Base-by-base conservation (phyloP, 176 grass and related monocot species). In the Dactylis glomerata region DNA sequence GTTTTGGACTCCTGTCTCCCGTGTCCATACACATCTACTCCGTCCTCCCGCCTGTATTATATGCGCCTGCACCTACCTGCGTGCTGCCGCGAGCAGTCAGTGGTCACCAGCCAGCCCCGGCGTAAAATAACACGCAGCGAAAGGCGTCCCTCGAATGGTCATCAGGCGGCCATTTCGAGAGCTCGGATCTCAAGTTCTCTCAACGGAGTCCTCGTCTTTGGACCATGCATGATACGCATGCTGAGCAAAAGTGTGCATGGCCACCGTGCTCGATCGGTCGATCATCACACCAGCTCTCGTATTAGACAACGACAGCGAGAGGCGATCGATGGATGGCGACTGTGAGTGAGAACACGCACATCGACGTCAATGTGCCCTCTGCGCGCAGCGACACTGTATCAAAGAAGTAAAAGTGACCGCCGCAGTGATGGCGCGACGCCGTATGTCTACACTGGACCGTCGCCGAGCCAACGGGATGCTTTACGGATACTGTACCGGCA, bases 101-200 rank as follows among this genome's bases (percentile, higher is more conserved):
- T 74, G 59, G 37, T 47, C 54, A 50, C 44, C 57, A 83, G 9
- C 81, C 26, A 1, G 10, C 5, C 42, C 40, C 5, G 67, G 55
- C 6, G 10, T 75, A 62, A 74, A 74, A 74, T 61, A 74, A 74
- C 68, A 79, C 54, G 38, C 20, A 32, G 3, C 54, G 10, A 85
- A 82, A 90, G 77, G 52, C 72, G 28, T 31, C 46, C 64, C 66
- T 38, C 22, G 65, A 82, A 75, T 41, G 44, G 62, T 85, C 75
- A 80, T 82, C 76, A 73, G 57, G 91, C 82, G 85, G 79, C 52
- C 73, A 46, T 75, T 82, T 33, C 91, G 78, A 90, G 87, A 87
- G 63, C 85, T 92, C 90, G 87, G 77, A 92, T 86, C 90, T 92
- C 86, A 44, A 89, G n/a, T n/a, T n/a, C n/a, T n/a, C n/a, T n/a